Percentiles rank a stretch among this genome's conserved stretches.
These are phyloP conservation scores for Xerophyta viscosa DNA, from an alignment of 106 monocot genomes.

Conservation along the genomic window DNA sequence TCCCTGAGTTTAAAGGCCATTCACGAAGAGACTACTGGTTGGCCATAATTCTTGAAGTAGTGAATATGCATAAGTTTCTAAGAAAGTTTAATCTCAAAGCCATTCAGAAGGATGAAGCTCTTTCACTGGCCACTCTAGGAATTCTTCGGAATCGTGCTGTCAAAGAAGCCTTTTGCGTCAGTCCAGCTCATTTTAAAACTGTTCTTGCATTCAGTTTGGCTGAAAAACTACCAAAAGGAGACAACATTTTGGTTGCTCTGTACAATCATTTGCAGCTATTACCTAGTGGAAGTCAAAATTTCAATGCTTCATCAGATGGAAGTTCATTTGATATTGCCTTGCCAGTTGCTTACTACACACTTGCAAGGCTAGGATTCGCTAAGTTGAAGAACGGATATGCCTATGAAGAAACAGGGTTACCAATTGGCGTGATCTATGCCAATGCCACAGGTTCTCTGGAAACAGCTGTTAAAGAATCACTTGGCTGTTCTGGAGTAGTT, in stretches of 20 bases:
- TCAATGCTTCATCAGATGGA: constrained; percentile 13
- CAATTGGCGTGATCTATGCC: constrained; percentile 28
- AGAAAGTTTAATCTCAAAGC: constrained; percentile 58
- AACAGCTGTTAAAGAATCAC: constrained; percentile 59
- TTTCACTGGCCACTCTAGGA: constrained; percentile 69
- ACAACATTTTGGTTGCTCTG: constrained; percentile 81
- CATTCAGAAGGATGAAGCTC: constrained; percentile 55
- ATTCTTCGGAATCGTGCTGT: constrained; percentile 66
- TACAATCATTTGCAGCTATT: constrained; percentile 49
- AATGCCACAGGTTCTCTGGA: constrained; percentile 52
- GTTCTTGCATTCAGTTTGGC: constrained; percentile 75
- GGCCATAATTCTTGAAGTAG: constrained; percentile 63
- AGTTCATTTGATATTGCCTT: constrained; percentile 9
- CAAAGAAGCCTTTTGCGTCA: constrained; percentile 72
- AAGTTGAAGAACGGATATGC: constrained; percentile 19
- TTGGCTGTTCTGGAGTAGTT: constrained; percentile 48
- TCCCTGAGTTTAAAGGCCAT: constrained; percentile 90
- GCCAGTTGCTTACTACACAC: constrained; percentile 49
- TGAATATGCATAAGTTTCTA: constrained; percentile 69
- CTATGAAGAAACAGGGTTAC: constrained; percentile 25
- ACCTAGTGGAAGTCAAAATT: constrained; percentile 5
- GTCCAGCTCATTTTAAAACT: constrained; percentile 62
- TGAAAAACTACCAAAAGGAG: constrained; percentile 93
- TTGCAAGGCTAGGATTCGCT: constrained; percentile 52
- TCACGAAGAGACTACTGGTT: constrained; percentile 94